Evolutionary conservation across 2,329 filamentous ascomycete genomes (phyloP), one percentile per base, ranked within the genome.

Genomic region (Apiospora rasikravindrae): DNA sequence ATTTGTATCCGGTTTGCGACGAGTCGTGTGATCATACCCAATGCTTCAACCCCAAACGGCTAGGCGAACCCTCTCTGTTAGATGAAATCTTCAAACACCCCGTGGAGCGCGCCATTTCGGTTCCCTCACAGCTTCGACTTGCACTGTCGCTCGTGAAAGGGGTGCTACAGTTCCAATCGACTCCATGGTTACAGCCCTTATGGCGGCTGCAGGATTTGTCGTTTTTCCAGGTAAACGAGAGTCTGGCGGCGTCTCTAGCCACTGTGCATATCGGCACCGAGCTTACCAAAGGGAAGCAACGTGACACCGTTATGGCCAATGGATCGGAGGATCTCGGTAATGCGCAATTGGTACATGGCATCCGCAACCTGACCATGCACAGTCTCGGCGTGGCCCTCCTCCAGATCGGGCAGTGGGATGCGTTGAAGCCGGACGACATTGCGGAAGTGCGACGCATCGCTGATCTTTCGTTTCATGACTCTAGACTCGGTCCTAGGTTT

Each of bases 361-460:
- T 79, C 22, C 72, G 76, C 8, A 80, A 78, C 67, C 51, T 77
- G 47, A 75, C 77, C 2, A 71, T 80, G 22, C 73, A 77, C 67
- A 77, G 77, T 33, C 76, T 80, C 1, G 79, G 79, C 1, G 77
- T 77, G 0, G 77, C 77, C 2, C 69, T 80, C 22, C 73, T 79
- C 0, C 77, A 80, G 64, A 80, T 80, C 26, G 77, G 76, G 4
- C 73, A 74, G 7, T 77, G 75, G 77, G 61, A 72, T 16, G 22
- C n/a, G 6, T 29, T 78, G 1, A 73, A 76, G 4, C 72, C 76
- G 3, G 69, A 74, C 5, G 76, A 80, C 42, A 70, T 79, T 19
- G 66, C 77, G 3, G 64, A 71, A 11, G 73, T 78, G 16, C 73
- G 79, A 42, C 77, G 74, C 37, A 69, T 74, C 1, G 71, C 73